Base-by-base conservation (phyloP, 441 rosid genomes). In the Brassica balearica region DNA sequence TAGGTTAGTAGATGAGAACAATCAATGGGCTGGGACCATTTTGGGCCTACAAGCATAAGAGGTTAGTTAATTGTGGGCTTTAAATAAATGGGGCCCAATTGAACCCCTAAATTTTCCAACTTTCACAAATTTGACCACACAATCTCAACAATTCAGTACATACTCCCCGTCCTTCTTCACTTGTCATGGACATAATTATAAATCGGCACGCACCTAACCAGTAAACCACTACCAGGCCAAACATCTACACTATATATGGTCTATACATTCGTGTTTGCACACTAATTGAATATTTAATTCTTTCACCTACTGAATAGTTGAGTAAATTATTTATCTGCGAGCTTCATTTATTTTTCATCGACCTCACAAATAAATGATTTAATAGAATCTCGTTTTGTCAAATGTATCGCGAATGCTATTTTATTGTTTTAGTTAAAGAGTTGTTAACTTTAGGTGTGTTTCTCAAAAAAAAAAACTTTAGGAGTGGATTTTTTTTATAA, bases 1-100 rank as follows among this genome's bases (percentile, higher is more conserved):
- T 34, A 34, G 38, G 76, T 78, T 68, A 32, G 82, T 67, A 68
- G 82, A 73, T 73, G 77, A 67, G 32, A 61, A 73, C 8, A 78
- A 46, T 78, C 25, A 78, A 73, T 78, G 73, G 73, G 69, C 71
- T 68, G 73, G 74, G 78, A 61, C 78, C 74, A 68, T 10, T 20
- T 73, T 73, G n/a, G 65, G 77, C 38, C 82, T 79, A 73, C 77
- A 67, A 68, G 34, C 6, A 66, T 14, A 62, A 48, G 46, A 73
- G 32, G 22, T 59, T 68, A 10, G 22, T 66, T 43, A 48, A 43
- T 20, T 66, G 6, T 78, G 73, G 77, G 81, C 73, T 72, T 67
- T 48, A 72, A 69, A 72, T 2, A 48, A 53, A 61, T 61, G 73
- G 69, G 67, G 32, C 19, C 78, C 77, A 71, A 38, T 55, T 12